phyloP scores from a whole-genome alignment of 495 filamentous ascomycete genomes.

The Aspergillus taichungensis region DNA sequence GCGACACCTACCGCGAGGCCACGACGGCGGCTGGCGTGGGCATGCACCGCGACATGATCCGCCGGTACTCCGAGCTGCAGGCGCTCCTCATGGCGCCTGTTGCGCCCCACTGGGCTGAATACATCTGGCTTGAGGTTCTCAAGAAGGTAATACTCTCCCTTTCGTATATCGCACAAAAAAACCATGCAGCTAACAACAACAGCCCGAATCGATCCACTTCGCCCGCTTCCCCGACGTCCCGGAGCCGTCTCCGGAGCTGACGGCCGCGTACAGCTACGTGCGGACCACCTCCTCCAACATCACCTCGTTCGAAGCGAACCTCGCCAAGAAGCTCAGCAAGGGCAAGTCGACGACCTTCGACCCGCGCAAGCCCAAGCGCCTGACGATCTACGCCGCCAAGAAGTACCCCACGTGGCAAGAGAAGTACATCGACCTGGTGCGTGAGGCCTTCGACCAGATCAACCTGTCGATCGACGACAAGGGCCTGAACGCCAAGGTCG shows the following conservation, averaged over 20 bases:
- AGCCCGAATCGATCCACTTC: constrained; percentile 63
- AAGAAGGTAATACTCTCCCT: constrained; percentile 44
- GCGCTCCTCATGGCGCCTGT: constrained; percentile 69
- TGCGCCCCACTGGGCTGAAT: constrained; percentile 90
- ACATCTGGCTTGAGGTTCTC: constrained; percentile 86
- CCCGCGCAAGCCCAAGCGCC: constrained; percentile 79
- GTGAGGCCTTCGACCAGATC: constrained; percentile 49
- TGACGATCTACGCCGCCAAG: constrained; percentile 76
- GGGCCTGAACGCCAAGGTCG: constrained; percentile 60
- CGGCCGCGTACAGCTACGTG: constrained; percentile 74
- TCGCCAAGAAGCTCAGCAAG: constrained; percentile 76
- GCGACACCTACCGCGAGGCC: constrained; percentile 86
- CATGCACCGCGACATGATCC: constrained; percentile 71
- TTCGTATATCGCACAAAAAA: background rate
- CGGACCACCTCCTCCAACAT: constrained; percentile 66
- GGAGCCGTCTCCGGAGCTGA: constrained; percentile 49
- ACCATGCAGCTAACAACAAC: constrained; percentile 14
- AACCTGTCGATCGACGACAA: constrained; percentile 64
- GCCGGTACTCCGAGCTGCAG: constrained; percentile 80
- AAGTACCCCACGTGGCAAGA: constrained; percentile 83
- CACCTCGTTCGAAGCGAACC: constrained; percentile 75
- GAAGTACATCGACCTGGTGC: constrained; percentile 77
- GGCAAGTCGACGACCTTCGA: constrained; percentile 76
- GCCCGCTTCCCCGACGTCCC: constrained; percentile 68
- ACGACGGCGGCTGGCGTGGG: constrained; percentile 61